Base-by-base conservation (phyloP, 2,329 filamentous ascomycete species). In the Cryphonectria carpinicola region DNA sequence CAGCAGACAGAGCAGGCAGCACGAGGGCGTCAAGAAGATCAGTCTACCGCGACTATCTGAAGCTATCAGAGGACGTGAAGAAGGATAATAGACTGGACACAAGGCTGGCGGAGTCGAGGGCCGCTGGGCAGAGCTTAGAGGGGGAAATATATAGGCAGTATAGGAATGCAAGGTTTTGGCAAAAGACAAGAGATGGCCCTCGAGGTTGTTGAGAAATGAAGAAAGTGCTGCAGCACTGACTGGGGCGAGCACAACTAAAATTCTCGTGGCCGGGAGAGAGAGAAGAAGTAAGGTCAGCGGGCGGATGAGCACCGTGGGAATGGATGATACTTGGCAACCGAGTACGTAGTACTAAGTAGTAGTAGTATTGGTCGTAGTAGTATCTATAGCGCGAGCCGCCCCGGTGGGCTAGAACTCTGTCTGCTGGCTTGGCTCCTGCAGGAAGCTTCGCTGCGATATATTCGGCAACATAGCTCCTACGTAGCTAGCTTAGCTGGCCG, bases 391-490 rank as follows among this genome's bases (percentile, higher is more conserved):
- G 35, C 52, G 56, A 67, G 62, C 61, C 63, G 61, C 52, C n/a
- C n/a, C n/a, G 58, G 39, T 28, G 66, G 56, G 54, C 61, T 62
- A 52, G 39, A 39, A 28, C 41, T 22, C 28, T 32, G 6, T 32
- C 25, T 28, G 64, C 52, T 35, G 58, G 22, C 41, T n/a, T 49
- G 25, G 58, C 58, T 68, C 66, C 61, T 72, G 71, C 71, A 72
- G 69, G 69, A 70, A 35, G 46, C 46, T 39, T 54, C 19, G 32
- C 32, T 66, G 65, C 43, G 65, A 72, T 72, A 72, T 64, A 68
- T 70, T 67, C 65, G 68, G 71, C 66, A 72, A 70, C 71, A 72
- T 54, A 69, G 63, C 58, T 64, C 56, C 58, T 64, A 49, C 60
- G 32, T 49, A n/a, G 49, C 66, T 62, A 32, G 52, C 32, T 41